These are phyloP conservation scores for Quercus gilva DNA, from an alignment of 306 rosid species.

Conservation along the genomic window DNA sequence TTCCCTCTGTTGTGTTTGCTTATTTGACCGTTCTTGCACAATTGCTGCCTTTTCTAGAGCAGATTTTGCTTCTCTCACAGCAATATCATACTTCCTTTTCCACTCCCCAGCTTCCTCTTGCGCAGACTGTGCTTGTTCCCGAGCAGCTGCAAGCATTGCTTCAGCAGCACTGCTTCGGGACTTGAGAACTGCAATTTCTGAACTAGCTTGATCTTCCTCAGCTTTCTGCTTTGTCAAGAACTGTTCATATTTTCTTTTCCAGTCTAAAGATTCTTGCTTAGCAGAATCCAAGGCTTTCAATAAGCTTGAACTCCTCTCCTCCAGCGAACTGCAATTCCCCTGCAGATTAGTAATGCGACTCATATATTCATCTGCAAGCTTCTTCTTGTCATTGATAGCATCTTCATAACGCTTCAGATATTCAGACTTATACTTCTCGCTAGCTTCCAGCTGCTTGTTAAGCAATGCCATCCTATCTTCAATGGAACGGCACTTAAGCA, in stretches of 20 bases:
- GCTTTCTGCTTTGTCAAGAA: constrained; percentile 67
- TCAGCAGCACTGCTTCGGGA: constrained; percentile 86
- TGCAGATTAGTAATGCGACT: constrained; percentile 77
- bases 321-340: constrained; percentile 62
- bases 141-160: constrained; percentile 90
- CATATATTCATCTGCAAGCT: constrained; percentile 82
- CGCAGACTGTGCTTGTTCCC: constrained; percentile 88
- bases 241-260: constrained; percentile 83
- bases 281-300: constrained; percentile 64
- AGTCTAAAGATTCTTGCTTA: constrained; percentile 74
- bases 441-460: constrained; percentile 79
- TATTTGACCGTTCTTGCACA: constrained; percentile 74
- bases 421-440: constrained; percentile 70
- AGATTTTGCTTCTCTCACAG: constrained; percentile 78
- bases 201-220: constrained; percentile 77
- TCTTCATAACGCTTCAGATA: constrained; percentile 83
- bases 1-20: constrained; percentile 81
- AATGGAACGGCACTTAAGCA: constrained; percentile 63
- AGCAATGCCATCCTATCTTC: constrained; percentile 73
- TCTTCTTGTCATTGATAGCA: constrained; percentile 79
- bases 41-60: constrained; percentile 86
- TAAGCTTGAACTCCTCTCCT: constrained; percentile 69
- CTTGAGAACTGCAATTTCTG: constrained; percentile 78
- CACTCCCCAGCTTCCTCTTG: constrained; percentile 97
- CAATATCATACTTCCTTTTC: constrained; percentile 87